Evolutionary conservation across 2,329 filamentous ascomycete species (phyloP).

Genomic region (Ploettnerulaceae sp.): DNA sequence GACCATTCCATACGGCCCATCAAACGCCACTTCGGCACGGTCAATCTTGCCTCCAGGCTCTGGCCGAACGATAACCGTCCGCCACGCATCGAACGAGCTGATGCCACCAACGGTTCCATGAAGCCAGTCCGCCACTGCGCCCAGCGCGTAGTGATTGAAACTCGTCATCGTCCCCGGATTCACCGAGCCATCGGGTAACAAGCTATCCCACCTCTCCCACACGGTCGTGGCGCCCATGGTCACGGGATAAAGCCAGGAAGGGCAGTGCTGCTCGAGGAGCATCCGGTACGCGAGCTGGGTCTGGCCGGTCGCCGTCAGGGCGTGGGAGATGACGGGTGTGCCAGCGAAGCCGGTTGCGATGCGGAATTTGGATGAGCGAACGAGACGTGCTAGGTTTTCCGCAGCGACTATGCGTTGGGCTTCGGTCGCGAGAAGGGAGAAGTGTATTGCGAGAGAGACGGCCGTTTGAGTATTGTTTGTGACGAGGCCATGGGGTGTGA

Average conservation of each 20-base stretch:
- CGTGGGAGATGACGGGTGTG: constrained; percentile 22
- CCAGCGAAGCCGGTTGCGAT: constrained; percentile 31
- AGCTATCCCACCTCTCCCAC: constrained; percentile 28
- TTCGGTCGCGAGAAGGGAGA: constrained; percentile 16
- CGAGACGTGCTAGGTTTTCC: constrained; percentile 18
- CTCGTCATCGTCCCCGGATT: constrained; percentile 37
- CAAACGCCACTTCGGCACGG: too few species aligned
- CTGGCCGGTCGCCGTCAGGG: constrained; percentile 9
- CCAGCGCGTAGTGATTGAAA: constrained; percentile 37
- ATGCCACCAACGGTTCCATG: too few species aligned
- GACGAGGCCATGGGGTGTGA: constrained; percentile 21
- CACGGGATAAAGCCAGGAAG: constrained; percentile 28
- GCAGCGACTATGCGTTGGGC: constrained; percentile 14
- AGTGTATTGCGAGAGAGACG: constrained; percentile 24
- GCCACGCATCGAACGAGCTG: too few species aligned
- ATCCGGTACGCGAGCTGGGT: constrained; percentile 34
- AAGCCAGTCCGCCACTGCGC: constrained; percentile 29
- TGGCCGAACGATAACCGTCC: too few species aligned
- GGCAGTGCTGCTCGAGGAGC: constrained; percentile 35
- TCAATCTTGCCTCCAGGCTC: too few species aligned
- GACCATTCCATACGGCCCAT: too few species aligned
- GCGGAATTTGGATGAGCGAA: constrained; percentile 18
- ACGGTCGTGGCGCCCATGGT: constrained; percentile 27
- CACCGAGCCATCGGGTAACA: constrained; percentile 26
- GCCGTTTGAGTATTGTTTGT: constrained; percentile 28